Conservation (phyloP, 2,329 filamentous ascomycete genomes). For the Aspergillus unguis region DNA sequence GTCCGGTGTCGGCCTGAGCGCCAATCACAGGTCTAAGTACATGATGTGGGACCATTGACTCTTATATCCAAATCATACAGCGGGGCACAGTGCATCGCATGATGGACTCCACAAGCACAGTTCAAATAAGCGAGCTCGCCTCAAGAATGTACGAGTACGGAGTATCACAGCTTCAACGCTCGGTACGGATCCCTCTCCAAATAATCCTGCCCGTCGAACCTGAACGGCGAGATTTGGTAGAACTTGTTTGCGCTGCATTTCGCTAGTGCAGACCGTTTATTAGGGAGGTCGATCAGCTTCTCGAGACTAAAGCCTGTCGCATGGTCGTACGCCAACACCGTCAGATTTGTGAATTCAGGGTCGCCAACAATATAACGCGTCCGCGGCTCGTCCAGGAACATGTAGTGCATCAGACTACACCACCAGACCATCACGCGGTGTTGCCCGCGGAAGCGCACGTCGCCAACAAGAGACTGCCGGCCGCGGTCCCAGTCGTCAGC, state of each 20-base stretch:
- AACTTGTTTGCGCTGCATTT: slow-evolving; percentile 63
- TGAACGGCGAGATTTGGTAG: slow-evolving; percentile 58
- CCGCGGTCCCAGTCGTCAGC: slow-evolving; percentile 9
- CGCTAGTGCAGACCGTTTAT: slow-evolving; percentile 67
- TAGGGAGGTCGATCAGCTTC: slow-evolving; percentile 67
- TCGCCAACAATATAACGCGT: slow-evolving; percentile 57
- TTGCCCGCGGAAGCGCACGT: slow-evolving; percentile 52
- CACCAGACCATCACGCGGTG: slow-evolving; percentile 58
- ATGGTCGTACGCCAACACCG: slow-evolving; percentile 69
- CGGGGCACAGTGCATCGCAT: too few relatives aligned
- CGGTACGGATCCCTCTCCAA: slow-evolving; percentile 22
- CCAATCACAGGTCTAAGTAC: too few relatives aligned
- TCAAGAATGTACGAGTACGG: too few relatives aligned
- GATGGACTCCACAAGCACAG: too few relatives aligned
- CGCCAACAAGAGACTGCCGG: slow-evolving; percentile 40
- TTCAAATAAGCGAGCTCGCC: too few relatives aligned
- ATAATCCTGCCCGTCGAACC: slow-evolving; percentile 21
- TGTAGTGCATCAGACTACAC: slow-evolving; percentile 56
- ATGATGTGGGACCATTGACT: too few relatives aligned
- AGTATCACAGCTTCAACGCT: slow-evolving; percentile 19
- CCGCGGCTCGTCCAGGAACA: slow-evolving; percentile 57
- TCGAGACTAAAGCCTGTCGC: slow-evolving; percentile 69
- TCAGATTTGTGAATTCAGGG: slow-evolving; percentile 67
- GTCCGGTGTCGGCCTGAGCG: too few relatives aligned
- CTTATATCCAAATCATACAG: too few relatives aligned